Conservation (phyloP, 768 basidiomycete genomes). For the Suillus lakei region DNA sequence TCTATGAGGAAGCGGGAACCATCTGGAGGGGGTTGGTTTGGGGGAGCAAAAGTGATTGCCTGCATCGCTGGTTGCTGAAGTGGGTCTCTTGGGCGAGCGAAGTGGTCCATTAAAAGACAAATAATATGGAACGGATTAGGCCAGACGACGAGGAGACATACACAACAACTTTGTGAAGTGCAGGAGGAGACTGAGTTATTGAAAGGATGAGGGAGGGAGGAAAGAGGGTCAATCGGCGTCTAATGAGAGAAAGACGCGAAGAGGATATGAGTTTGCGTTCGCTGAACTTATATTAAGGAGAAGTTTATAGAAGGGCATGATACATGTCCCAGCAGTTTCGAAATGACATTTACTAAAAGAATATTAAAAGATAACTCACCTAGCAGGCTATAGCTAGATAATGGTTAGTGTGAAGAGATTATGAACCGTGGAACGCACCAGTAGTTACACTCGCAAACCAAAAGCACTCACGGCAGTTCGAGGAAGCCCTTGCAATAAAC, state of each 20-base stretch:
- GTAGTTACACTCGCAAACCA: neutral
- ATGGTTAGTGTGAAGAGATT: conserved; percentile 1
- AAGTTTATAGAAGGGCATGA: no score
- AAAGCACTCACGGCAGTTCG: neutral
- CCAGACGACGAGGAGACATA: conserved; percentile 1
- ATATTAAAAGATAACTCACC: conserved; percentile 18
- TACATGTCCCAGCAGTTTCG: conserved; percentile 14
- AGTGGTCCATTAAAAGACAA: conserved; percentile 38
- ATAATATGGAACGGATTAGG: conserved; percentile 2
- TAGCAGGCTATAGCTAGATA: neutral
- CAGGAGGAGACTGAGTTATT: no score
- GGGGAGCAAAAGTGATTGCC: conserved; percentile 28
- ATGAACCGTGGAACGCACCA: neutral
- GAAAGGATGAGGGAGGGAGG: no score
- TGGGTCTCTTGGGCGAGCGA: conserved; percentile 31
- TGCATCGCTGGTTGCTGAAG: conserved; percentile 19
- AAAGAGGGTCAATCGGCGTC: neutral
- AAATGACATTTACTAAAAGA: conserved; percentile 27
- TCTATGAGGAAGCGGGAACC: conserved; percentile 25
- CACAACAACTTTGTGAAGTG: neutral
- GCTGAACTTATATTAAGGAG: conserved; percentile 29
- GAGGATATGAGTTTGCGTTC: conserved; percentile 21
- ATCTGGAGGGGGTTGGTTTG: conserved; percentile 26
- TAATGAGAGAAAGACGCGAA: conserved; percentile 25
- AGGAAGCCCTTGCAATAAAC: conserved; percentile 8